Percentiles rank a stretch among this genome's conserved stretches.
phyloP scores from a whole-genome alignment of 2,329 filamentous ascomycete genomes.

The Penicillium brevicompactum region DNA sequence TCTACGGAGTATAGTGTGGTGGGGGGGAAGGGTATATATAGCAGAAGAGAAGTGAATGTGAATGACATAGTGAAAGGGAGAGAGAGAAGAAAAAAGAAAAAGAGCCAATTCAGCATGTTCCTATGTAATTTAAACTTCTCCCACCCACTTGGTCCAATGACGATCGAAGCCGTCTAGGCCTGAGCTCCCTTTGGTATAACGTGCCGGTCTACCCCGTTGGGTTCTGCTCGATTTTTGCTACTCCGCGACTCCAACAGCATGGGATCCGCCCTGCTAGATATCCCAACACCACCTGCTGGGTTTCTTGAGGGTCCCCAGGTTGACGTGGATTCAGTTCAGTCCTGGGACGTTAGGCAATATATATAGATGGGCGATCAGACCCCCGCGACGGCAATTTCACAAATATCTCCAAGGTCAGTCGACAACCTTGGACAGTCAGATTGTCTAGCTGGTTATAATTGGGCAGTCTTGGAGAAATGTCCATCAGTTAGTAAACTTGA shows the following conservation, averaged over 20 bases:
- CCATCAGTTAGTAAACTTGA: too few relatives aligned
- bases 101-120: background rate
- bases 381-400: constrained; percentile 3
- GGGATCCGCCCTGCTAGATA: too few relatives aligned
- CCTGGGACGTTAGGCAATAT: background rate
- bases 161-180: constrained; percentile 18
- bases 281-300: too few relatives aligned
- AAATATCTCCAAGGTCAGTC: background rate
- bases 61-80: background rate
- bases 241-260: too few relatives aligned
- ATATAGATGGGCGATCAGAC: constrained; percentile 14
- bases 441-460: background rate
- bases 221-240: background rate
- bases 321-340: too few relatives aligned
- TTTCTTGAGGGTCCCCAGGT: too few relatives aligned
- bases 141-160: constrained; percentile 25
- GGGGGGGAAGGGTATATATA: background rate
- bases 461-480: too few relatives aligned
- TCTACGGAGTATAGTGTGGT: background rate
- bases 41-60: background rate
- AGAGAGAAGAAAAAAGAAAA: background rate
- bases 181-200: constrained; percentile 21
- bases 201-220: constrained; percentile 12
- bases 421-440: background rate
- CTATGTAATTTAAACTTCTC: constrained; percentile 25